A percentile compares a stretch with the other conserved stretches of the same genome.
These are phyloP conservation scores for Quercus gilva DNA, from an alignment of 306 rosid genomes.

Conservation along the genomic window DNA sequence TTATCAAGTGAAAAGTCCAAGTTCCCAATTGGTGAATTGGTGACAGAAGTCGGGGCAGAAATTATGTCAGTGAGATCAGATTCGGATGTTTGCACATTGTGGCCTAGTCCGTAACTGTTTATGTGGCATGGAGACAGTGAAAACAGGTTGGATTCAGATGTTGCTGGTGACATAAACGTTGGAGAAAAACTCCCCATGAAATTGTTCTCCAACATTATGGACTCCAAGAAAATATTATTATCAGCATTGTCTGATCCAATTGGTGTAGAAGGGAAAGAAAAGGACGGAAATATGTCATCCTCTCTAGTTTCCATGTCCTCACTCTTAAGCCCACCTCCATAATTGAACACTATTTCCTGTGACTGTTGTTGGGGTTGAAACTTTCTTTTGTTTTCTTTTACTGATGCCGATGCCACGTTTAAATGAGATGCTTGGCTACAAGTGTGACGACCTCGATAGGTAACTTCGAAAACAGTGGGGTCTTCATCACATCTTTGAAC, in stretches of 20 bases:
- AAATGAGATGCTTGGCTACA: constrained; percentile 44
- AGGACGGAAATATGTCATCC: constrained; percentile 42
- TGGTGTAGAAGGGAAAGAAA: constrained; percentile 40
- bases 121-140: constrained; percentile 28
- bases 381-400: constrained; percentile 25
- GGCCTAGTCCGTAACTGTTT: constrained; percentile 30
- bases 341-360: constrained; percentile 13
- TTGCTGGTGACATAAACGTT: constrained; percentile 33
- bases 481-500: constrained; percentile 75
- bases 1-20: constrained; percentile 41
- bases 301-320: constrained; percentile 39
- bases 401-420: constrained; percentile 24
- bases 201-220: constrained; percentile 25
- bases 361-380: constrained; percentile 17
- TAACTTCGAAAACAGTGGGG: constrained; percentile 38
- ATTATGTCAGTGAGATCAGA: constrained; percentile 54
- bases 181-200: constrained; percentile 32
- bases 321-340: constrained; percentile 38
- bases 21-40: constrained; percentile 56
- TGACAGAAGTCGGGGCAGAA: constrained; percentile 58
- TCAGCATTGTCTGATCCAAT: constrained; percentile 38
- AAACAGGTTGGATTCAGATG: constrained; percentile 52
- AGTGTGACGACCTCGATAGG: constrained; percentile 65
- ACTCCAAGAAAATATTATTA: constrained; percentile 27
- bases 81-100: constrained; percentile 48